Evolutionary conservation across 768 basidiomycete species (phyloP).

Genomic region (Coprinopsis marcescibilis): DNA sequence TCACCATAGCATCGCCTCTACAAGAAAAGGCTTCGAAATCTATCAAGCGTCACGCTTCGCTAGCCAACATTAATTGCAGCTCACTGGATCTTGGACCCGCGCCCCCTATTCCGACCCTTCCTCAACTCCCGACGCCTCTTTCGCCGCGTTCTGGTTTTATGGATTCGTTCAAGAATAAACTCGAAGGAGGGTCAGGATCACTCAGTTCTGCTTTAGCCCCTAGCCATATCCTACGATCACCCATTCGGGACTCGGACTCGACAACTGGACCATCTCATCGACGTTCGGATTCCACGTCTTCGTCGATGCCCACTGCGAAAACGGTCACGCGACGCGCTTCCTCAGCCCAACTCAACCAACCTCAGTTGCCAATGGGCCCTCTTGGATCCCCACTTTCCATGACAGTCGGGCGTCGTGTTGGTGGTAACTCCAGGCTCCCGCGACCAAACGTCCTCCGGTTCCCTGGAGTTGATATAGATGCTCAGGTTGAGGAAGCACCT

Average conservation of each 20-base stretch:
- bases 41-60: not conserved
- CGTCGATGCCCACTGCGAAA: not conserved
- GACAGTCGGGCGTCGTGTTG: not conserved
- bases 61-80: not conserved
- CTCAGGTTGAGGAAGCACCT: not conserved
- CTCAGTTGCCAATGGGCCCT: not conserved
- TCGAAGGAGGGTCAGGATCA: not conserved
- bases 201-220: not conserved
- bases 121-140: not conserved
- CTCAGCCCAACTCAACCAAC: not conserved
- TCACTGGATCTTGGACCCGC: not conserved
- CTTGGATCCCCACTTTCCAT: not conserved
- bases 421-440: not conserved
- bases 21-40: not conserved
- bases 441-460: not conserved
- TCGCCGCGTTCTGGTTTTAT: not conserved
- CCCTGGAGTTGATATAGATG: too few species aligned
- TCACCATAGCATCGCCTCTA: not conserved
- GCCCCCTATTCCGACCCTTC: not conserved
- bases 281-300: not conserved
- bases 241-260: not conserved
- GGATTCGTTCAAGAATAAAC: not conserved
- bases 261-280: not conserved
- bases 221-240: not conserved
- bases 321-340: not conserved